Evolutionary conservation across 331 rosid species (phyloP), one percentile per base, ranked within the genome.

Genomic region (Arachis monticola): DNA sequence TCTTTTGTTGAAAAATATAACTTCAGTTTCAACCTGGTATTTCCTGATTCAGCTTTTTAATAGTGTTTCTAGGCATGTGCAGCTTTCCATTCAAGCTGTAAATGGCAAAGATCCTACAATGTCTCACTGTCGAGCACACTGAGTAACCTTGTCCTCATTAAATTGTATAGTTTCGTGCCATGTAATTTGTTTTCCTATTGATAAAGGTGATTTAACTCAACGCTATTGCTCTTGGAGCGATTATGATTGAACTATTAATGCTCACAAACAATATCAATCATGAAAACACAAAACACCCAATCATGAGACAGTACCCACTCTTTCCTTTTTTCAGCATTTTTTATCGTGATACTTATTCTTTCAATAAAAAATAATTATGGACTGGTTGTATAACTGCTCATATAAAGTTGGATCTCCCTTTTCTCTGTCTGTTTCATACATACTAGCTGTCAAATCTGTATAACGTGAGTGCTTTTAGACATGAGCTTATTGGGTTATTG

Each of bases 381-480:
- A 9, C 38, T 12, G 44, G 57, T 51, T 61, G 42, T 61, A 17
- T 64, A 40, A 52, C 69, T 8, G 10, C 41, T 77, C 30, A 44
- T 42, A 32, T 27, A 72, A 58, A 38, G 41, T 9, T 60, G 70
- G 65, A 38, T 42, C 45, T 40, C 61, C 32, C 7, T 5, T 17
- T 63, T 32, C 52, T 1, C 17, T 62, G 45, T 12, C 31, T 46
- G 60, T 67, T 58, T 55, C 60, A 30, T 3, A 22, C 2, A 2
- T 10, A 64, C 72, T 10, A 45, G 41, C 62, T 17, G 30, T 59
- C 32, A 45, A 41, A 8, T 75, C 46, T 76, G 22, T 77, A 52
- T 70, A 69, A 76, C 5, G 45, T 42, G 78, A 81, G 73, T 46
- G 46, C 30, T 70, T 32, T 35, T 72, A 70, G 84, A 76, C 48